Evolutionary conservation across 2,329 filamentous ascomycete species (phyloP), one percentile per base, ranked within the genome.

Genomic region (Acephala macrosclerotiorum): DNA sequence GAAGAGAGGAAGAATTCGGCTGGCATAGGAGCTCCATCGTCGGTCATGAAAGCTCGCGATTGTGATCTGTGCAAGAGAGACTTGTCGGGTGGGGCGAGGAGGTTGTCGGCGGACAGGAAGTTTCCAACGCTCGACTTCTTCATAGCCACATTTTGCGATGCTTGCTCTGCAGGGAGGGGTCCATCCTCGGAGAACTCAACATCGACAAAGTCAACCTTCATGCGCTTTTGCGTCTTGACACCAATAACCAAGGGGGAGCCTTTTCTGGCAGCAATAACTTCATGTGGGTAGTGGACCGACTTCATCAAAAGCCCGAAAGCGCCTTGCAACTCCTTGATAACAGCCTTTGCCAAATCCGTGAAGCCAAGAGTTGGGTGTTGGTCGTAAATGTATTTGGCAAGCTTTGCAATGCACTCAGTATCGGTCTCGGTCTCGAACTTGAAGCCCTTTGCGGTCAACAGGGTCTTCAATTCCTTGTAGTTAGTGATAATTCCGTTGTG

Each of bases 401-500:
- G 89, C 87, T 98, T 99, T 73, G 96, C 96, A 81, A 99, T 99
- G 81, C 95, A 97, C 84, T 99, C 96, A 61, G 96, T 99, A 78
- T 99, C 96, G 73, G 96, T 99, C 83, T 99, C 95, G 60, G 96
- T 99, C 89, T 99, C 96, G 80, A 99, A 99, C 78, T 90, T 91
- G 89, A 97, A 97, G 78, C 96, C 96, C 88, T 98, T 99, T 85
- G 87, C 87, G 83, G 91, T 88, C 74, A 99, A 87, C 70, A 99
- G 89, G 69, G 91, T 93, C 89, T 95, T 97, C 76, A 99, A 85
- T 84, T 99, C 96, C 87, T 99, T 99, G 89, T 99, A 99, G 88
- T 99, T 99, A 85, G 96, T 99, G 83, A 99, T 99, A 87, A 99
- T 99, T 78, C 96, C 96, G 83, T 99, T 99, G 91, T 99, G 96